Conservation (phyloP, 768 basidiomycete species). For the Leucosporidium creatinivorum region DNA sequence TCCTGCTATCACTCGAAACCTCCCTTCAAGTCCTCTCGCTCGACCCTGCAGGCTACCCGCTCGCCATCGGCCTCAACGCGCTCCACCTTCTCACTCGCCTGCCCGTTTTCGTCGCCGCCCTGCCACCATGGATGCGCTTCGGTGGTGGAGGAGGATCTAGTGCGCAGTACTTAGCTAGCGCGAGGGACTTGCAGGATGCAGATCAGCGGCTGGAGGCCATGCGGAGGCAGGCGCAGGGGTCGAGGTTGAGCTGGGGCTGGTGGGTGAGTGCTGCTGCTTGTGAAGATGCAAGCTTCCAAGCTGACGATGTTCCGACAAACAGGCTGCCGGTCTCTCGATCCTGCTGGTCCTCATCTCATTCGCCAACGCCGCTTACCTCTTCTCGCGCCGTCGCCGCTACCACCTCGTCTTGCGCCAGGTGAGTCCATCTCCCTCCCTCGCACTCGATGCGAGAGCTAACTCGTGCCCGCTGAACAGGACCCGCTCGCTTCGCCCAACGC, state of each 20-base stretch:
- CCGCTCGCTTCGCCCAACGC: conserved; percentile 31
- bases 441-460: not conserved
- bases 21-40: conserved; percentile 21
- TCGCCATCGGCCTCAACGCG: conserved; percentile 15
- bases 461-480: conserved; percentile 7
- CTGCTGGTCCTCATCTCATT: conserved; percentile 17
- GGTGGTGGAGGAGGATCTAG: not conserved
- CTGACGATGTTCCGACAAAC: no score
- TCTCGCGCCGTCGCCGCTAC: conserved; percentile 22
- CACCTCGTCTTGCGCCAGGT: conserved; percentile 28
- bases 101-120: conserved; percentile 6
- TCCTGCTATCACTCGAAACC: conserved; percentile 22
- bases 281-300: no score
- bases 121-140: not conserved
- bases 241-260: conserved; percentile 5
- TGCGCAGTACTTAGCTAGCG: not conserved
- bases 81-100: conserved; percentile 26
- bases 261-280: conserved; percentile 6
- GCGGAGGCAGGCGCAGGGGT: not conserved
- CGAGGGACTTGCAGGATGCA: conserved; percentile 13
- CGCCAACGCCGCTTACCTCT: conserved; percentile 26
- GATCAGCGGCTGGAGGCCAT: conserved; percentile 25
- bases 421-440: not conserved
- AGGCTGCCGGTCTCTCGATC: not conserved
- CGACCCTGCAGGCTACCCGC: conserved; percentile 27